phyloP scores from a whole-genome alignment of 2,329 filamentous ascomycete genomes.

The Canariomyces notabilis region DNA sequence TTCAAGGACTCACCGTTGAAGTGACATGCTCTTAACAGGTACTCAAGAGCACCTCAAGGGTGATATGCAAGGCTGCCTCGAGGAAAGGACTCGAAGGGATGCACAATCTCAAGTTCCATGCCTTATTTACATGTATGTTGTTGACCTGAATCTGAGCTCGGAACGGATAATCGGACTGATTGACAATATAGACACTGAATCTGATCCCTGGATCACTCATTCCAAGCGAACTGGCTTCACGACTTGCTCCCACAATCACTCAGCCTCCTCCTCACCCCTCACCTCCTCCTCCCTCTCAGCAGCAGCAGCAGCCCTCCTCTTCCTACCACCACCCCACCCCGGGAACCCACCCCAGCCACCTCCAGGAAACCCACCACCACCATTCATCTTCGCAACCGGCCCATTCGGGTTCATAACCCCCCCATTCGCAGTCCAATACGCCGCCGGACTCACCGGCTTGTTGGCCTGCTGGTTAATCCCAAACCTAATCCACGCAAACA shows the following conservation, averaged over 20 bases:
- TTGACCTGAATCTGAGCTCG: no score
- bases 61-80: no score
- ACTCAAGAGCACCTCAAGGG: no score
- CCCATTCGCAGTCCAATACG: slow-evolving; percentile 24
- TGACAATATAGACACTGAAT: no score
- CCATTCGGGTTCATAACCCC: slow-evolving; percentile 28
- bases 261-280: background rate
- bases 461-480: slow-evolving; percentile 27
- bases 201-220: no score
- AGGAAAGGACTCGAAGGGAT: no score
- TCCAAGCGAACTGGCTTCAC: background rate
- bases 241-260: background rate
- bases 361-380: slow-evolving; percentile 1
- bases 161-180: no score
- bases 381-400: slow-evolving; percentile 11
- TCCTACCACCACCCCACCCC: slow-evolving; percentile 1
- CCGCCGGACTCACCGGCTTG: slow-evolving; percentile 25
- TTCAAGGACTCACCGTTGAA: no score
- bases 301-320: slow-evolving; percentile 1
- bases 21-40: no score
- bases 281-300: no score
- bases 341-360: slow-evolving; percentile 11
- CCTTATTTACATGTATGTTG: no score
- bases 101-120: no score
- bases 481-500: slow-evolving; percentile 30